These are phyloP conservation scores for Mucor circinelloides DNA, from an alignment of 371 early-diverging fungal genomes.

Conservation along the genomic window DNA sequence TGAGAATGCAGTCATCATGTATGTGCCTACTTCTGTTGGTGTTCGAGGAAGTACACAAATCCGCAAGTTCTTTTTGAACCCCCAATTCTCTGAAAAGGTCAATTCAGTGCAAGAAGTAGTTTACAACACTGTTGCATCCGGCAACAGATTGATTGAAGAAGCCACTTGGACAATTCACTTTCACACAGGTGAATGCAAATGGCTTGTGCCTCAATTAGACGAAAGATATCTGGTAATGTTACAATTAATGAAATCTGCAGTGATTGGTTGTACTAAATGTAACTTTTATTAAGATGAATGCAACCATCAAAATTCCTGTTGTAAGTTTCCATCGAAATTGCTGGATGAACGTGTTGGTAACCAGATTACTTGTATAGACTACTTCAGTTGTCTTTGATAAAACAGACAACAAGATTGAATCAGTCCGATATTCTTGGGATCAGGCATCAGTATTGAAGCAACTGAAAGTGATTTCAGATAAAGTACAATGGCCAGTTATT, in stretches of 20 bases:
- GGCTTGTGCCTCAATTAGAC: conserved; percentile 44
- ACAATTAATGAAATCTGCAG: background rate
- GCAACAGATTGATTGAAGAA: conserved; percentile 42
- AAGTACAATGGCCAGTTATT: conserved; percentile 38
- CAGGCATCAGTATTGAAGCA: conserved; percentile 51
- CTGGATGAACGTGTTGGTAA: background rate
- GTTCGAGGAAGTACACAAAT: conserved; percentile 37
- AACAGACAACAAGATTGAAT: conserved; percentile 27
- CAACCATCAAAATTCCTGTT: conserved; percentile 38
- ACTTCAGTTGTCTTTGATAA: conserved; percentile 39
- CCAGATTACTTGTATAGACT: conserved; percentile 24
- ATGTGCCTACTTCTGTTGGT: conserved; percentile 45
- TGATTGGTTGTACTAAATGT: conserved; percentile 1
- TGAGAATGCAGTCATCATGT: conserved; percentile 40
- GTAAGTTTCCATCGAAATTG: conserved; percentile 17
- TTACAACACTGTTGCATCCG: conserved; percentile 28
- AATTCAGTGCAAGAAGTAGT: conserved; percentile 36
- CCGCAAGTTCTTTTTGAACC: conserved; percentile 37
- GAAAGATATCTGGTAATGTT: conserved; percentile 20
- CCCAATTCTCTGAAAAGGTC: conserved; percentile 34
- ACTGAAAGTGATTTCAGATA: conserved; percentile 35
- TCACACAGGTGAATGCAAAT: conserved; percentile 37
- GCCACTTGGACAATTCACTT: conserved; percentile 46
- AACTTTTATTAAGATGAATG: conserved; percentile 24
- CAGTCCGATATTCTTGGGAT: conserved; percentile 48